A percentile compares a stretch with the other conserved stretches of the same genome.
Evolutionary conservation across 1,139 yeast species (phyloP).

Genomic region (Suzukiozyma palmioleophila): DNA sequence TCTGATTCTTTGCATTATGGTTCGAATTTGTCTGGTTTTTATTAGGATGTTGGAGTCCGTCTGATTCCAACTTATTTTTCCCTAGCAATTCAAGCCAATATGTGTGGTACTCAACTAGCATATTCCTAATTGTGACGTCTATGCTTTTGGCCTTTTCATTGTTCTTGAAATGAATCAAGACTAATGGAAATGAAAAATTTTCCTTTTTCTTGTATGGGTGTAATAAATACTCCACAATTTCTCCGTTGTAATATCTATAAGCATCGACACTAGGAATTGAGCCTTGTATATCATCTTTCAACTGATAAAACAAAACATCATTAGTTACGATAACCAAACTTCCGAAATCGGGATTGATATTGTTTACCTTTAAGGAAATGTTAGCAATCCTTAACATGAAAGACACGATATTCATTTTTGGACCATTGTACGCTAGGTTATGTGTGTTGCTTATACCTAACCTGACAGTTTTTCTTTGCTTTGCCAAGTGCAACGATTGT

Average conservation of each 20-base stretch:
- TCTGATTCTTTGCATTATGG: neutral
- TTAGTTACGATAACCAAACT: slow-evolving; percentile 23
- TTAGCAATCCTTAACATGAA: slow-evolving; percentile 22
- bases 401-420: slow-evolving; percentile 11
- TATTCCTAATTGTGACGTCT: slow-evolving; percentile 41
- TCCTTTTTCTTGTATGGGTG: slow-evolving; percentile 1
- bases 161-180: slow-evolving; percentile 17
- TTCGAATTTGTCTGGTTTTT: neutral
- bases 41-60: neutral
- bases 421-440: neutral
- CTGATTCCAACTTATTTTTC: slow-evolving; percentile 4
- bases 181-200: slow-evolving; percentile 17
- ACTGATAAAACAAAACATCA: slow-evolving; percentile 25
- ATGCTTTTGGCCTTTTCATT: slow-evolving; percentile 17
- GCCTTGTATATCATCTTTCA: slow-evolving; percentile 29
- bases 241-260: neutral
- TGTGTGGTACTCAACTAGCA: slow-evolving; percentile 50
- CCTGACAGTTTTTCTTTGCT: slow-evolving; percentile 1
- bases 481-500: neutral
- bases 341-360: slow-evolving; percentile 44
- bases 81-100: slow-evolving; percentile 43
- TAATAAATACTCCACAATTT: slow-evolving; percentile 1
- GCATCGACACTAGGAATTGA: slow-evolving; percentile 13
- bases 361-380: slow-evolving; percentile 20
- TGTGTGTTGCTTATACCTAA: slow-evolving; percentile 1